These are phyloP conservation scores for Globisporangium radiosum DNA, from an alignment of 352 stramenopile species.

Conservation along the genomic window DNA sequence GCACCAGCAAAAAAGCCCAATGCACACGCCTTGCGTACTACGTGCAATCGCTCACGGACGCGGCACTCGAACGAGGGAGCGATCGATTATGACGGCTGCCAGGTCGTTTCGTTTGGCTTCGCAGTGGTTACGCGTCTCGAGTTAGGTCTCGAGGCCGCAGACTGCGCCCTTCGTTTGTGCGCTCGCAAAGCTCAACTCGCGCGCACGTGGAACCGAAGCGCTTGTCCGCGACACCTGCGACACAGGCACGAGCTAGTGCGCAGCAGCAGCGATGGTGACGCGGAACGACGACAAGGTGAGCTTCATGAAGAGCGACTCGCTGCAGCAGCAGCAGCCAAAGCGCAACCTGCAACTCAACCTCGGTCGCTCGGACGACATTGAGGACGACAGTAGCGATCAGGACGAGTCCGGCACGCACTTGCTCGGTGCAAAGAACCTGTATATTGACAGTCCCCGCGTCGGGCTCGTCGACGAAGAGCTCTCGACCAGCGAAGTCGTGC, in stretches of 20 bases:
- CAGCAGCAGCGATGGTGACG: conserved; percentile 15
- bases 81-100: too few species aligned
- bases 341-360: conserved; percentile 23
- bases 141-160: background rate
- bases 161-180: background rate
- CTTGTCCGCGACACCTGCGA: too few species aligned
- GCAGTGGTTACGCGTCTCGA: too few species aligned
- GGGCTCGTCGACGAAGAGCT: conserved; percentile 31
- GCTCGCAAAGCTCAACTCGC: background rate
- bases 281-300: conserved; percentile 38
- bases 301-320: conserved; percentile 45
- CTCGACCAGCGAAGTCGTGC: conserved; percentile 42
- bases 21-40: too few species aligned
- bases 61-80: too few species aligned
- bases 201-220: background rate
- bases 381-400: conserved; percentile 27
- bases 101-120: background rate
- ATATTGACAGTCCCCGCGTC: conserved; percentile 62
- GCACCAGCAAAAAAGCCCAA: too few species aligned
- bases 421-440: conserved; percentile 42
- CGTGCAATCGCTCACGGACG: too few species aligned
- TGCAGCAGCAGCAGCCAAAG: conserved; percentile 23
- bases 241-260: background rate
- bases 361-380: conserved; percentile 13
- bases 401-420: conserved; percentile 40